phyloP scores from a whole-genome alignment of 805 yeast species.

The Clavispora santaluciae region DNA sequence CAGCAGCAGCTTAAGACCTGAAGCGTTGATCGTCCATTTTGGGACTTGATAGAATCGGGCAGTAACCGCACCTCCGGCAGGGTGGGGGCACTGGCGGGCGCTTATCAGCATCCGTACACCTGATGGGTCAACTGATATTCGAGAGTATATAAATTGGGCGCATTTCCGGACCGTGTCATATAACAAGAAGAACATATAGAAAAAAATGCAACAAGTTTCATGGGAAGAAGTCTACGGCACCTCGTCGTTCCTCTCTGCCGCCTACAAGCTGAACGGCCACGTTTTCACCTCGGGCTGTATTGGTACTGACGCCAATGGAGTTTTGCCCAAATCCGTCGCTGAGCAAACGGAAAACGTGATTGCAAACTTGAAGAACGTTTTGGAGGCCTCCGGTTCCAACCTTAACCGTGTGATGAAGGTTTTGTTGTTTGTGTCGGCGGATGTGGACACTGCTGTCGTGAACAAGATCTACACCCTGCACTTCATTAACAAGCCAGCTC shows the following conservation, averaged over 20 bases:
- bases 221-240: slow-evolving; percentile 8
- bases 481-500: slow-evolving; percentile 3
- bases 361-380: slow-evolving; percentile 2
- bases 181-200: background rate
- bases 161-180: background rate
- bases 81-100: too few relatives aligned
- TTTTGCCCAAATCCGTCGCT: slow-evolving; percentile 1
- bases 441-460: background rate
- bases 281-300: slow-evolving; percentile 5
- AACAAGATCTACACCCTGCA: slow-evolving; percentile 4
- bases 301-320: slow-evolving; percentile 2
- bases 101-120: slow-evolving; percentile 1
- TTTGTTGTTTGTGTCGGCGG: slow-evolving; percentile 2
- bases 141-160: background rate
- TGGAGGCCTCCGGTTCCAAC: slow-evolving; percentile 1
- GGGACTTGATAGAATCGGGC: background rate
- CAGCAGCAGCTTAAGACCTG: too few relatives aligned
- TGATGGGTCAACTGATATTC: background rate
- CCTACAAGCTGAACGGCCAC: slow-evolving; percentile 12
- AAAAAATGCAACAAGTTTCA: slow-evolving; percentile 12
- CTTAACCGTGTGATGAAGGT: slow-evolving; percentile 4
- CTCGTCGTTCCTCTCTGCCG: slow-evolving; percentile 5
- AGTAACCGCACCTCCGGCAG: background rate
- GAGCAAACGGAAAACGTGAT: slow-evolving; percentile 3
- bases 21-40: background rate